Conservation (phyloP, 345 rosid genomes). For the Punica granatum region DNA sequence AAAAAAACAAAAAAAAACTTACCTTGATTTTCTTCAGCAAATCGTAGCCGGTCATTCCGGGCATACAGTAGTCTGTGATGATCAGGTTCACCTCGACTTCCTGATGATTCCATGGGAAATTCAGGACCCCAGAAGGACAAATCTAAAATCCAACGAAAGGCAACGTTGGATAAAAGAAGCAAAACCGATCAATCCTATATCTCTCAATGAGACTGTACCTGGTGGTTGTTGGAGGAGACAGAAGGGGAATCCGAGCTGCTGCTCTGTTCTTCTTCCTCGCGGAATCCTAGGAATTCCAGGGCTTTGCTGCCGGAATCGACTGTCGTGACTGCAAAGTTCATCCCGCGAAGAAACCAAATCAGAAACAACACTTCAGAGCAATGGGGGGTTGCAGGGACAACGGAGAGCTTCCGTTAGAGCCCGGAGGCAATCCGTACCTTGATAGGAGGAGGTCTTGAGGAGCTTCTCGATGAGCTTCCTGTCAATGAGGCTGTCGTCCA, state of each 20-base stretch:
- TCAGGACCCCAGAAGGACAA: neutral
- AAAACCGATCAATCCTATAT: too few species aligned
- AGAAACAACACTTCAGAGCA: neutral
- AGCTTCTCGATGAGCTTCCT: constrained; percentile 42
- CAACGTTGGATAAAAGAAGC: neutral
- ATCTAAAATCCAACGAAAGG: constrained; percentile 4
- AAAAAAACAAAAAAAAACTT: constrained; percentile 7
- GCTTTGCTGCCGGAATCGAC: constrained; percentile 79
- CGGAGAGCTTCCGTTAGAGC: neutral
- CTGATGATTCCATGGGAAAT: constrained; percentile 17
- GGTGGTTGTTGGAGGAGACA: constrained; percentile 32
- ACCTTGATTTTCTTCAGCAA: constrained; percentile 74
- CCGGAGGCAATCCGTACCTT: constrained; percentile 20
- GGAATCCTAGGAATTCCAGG: constrained; percentile 55
- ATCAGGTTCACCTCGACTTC: constrained; percentile 55
- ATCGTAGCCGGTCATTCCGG: constrained; percentile 85
- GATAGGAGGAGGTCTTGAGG: constrained; percentile 43
- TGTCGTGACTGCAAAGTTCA: constrained; percentile 43
- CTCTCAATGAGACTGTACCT: constrained; percentile 14
- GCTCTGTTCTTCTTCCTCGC: constrained; percentile 22
- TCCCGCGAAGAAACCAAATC: neutral
- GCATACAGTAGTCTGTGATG: constrained; percentile 79
- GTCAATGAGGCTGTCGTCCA: constrained; percentile 42
- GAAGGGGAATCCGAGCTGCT: constrained; percentile 22
- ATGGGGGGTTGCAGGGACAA: neutral